Base-by-base conservation (phyloP, 371 early-diverging fungal species). In the Circinella umbellata region DNA sequence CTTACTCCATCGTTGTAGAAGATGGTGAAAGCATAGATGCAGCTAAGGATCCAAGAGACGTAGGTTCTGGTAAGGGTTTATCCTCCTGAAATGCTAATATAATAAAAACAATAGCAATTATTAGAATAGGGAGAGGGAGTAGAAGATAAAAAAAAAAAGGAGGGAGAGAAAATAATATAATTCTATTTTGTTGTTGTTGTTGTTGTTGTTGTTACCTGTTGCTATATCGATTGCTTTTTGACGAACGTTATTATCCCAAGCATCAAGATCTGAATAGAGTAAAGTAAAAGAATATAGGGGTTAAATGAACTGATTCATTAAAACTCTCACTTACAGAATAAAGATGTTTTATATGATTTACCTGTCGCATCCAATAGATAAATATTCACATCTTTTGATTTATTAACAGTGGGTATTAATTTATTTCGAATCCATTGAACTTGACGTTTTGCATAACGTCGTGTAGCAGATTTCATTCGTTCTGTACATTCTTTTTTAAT, bases 371-470 rank as follows among this genome's bases (percentile, higher is more conserved):
- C 94, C 17, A 96, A 74, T 5, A 94, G 81, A 76, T 88, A 95
- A 9, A 93, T 76, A 18, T 82, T 76, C 14, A 89, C 75, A 47
- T 74, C 74, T 4, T 77, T 48, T 4, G 79, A 69, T 35, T 76
- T 69, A 48, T 70, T 62, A 42, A 82, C 64, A 73, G 83, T 69
- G 36, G 91, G 92, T 38, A 94, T 63, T 17, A 96, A 77, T 59
- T 94, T 94, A 75, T 96, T 96, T 53, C 88, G 86, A 34, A 98
- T 95, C 98, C 98, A 98, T 14, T 87, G 79, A 0, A 95, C 88
- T 75, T 98, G 98, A 20, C 90, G 80, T 70, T 93, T 90, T 14
- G 98, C 96, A 77, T 98, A 98, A 65, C 92, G 86, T 55, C 96
- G 76, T 14, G 96, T 98, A 4, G 88, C 90, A 0, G 79, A 73